Evolutionary conservation across 1,284 basidiomycete species (phyloP).

Genomic region (Sanghuangporus baumii): DNA sequence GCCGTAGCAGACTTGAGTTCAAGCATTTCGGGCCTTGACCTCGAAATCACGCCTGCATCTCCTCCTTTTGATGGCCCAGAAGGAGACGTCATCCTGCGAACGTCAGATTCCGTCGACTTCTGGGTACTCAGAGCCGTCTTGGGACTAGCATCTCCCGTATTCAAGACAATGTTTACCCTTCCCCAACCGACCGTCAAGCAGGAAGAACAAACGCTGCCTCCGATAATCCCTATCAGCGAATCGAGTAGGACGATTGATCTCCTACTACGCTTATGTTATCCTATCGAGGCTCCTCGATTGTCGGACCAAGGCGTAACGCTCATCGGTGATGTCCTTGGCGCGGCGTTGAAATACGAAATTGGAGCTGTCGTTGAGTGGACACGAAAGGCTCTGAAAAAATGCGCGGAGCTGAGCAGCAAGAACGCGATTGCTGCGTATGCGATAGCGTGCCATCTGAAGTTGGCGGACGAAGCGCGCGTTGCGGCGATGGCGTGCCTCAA

Average conservation of each 20-base stretch:
- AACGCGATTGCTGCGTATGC: background rate
- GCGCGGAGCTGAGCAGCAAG: background rate
- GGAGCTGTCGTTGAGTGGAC: background rate
- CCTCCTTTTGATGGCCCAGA: background rate
- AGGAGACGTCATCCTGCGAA: constrained; percentile 20
- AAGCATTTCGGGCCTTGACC: background rate
- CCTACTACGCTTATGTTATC: constrained; percentile 49
- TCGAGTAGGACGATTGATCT: constrained; percentile 35
- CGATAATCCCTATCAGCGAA: constrained; percentile 33
- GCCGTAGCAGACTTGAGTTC: background rate
- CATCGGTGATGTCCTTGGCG: constrained; percentile 24
- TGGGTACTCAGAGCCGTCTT: constrained; percentile 22
- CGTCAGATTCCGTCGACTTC: constrained; percentile 22
- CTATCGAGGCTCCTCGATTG: constrained; percentile 19
- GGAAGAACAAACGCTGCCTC: constrained; percentile 42
- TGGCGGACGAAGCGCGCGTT: constrained; percentile 3
- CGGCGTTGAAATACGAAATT: constrained; percentile 37
- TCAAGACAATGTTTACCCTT: constrained; percentile 25
- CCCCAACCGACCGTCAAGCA: constrained; percentile 17
- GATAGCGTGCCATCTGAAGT: constrained; percentile 6
- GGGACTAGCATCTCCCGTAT: constrained; percentile 22
- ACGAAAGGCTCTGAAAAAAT: background rate
- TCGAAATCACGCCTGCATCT: background rate
- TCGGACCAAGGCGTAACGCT: background rate
- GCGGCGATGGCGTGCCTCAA: constrained; percentile 3